These are phyloP conservation scores for Chlorella sp. DNA, from an alignment of 139 green algal genomes.

Conservation along the genomic window DNA sequence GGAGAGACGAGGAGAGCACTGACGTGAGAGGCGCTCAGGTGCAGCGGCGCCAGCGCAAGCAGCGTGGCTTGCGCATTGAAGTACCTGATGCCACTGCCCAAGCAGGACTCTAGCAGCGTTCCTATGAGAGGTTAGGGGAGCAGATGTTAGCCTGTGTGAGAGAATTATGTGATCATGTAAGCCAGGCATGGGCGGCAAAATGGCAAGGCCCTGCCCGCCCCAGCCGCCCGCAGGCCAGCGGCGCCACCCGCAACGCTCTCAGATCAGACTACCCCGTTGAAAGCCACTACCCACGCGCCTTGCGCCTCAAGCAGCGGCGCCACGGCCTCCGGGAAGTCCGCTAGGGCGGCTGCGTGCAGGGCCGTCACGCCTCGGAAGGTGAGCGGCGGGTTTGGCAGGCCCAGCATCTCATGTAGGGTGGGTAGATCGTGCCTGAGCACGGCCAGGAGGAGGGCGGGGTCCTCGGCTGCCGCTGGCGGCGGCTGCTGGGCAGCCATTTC, in stretches of 20 bases:
- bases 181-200: no score
- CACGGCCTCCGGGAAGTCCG: not conserved
- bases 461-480: not conserved
- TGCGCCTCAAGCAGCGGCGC: not conserved
- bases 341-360: not conserved
- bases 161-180: not conserved
- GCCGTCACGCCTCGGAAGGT: not conserved
- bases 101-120: not conserved
- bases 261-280: no score
- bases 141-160: not conserved
- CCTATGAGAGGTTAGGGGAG: not conserved
- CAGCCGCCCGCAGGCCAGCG: no score
- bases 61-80: no score
- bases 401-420: not conserved
- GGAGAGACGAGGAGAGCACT: not conserved
- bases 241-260: no score
- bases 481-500: no score
- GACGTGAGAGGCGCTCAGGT: not conserved
- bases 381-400: not conserved
- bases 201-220: not conserved
- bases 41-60: not conserved
- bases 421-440: not conserved
- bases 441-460: not conserved
- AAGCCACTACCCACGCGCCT: not conserved
- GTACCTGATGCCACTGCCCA: not conserved